phyloP scores from a whole-genome alignment of 169 alveolate species.

The Sarcocystis neurona region DNA sequence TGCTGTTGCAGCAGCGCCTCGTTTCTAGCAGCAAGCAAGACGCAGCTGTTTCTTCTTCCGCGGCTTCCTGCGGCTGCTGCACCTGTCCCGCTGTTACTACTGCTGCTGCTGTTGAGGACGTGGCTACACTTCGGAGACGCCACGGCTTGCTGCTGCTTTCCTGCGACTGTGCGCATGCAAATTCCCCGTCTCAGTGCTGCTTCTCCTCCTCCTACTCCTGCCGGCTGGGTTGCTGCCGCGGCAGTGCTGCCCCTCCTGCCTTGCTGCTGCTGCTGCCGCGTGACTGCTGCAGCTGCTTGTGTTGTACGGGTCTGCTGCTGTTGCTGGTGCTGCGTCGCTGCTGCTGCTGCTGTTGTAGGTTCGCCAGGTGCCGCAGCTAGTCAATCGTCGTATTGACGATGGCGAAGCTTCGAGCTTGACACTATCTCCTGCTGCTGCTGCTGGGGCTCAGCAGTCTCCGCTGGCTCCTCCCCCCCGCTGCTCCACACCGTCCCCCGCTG shows the following conservation, averaged over 20 bases:
- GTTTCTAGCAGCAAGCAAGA: too few species aligned
- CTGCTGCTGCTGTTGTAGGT: neutral
- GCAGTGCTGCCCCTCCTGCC: neutral
- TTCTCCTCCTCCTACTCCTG: too few species aligned
- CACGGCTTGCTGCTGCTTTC: too few species aligned
- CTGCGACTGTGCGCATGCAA: too few species aligned
- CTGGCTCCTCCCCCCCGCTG: neutral
- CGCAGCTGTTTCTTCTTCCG: too few species aligned
- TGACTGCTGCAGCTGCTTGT: neutral
- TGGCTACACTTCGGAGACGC: too few species aligned
- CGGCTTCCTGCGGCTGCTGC: too few species aligned
- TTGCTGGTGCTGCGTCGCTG: neutral
- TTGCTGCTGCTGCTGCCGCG: neutral
- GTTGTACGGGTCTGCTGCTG: neutral
- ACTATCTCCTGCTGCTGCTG: neutral
- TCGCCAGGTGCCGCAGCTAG: constrained; percentile 64
- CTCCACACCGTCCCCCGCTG: neutral
- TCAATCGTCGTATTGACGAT: constrained; percentile 61
- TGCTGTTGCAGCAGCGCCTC: too few species aligned
- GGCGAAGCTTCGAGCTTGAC: neutral
- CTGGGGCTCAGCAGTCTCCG: neutral
- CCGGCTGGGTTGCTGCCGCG: too few species aligned
- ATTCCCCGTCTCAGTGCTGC: too few species aligned
- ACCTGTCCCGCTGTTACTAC: too few species aligned
- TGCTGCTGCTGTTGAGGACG: too few species aligned